These are phyloP conservation scores for Mycena citricolor DNA, from an alignment of 1,284 basidiomycete species.

Conservation along the genomic window DNA sequence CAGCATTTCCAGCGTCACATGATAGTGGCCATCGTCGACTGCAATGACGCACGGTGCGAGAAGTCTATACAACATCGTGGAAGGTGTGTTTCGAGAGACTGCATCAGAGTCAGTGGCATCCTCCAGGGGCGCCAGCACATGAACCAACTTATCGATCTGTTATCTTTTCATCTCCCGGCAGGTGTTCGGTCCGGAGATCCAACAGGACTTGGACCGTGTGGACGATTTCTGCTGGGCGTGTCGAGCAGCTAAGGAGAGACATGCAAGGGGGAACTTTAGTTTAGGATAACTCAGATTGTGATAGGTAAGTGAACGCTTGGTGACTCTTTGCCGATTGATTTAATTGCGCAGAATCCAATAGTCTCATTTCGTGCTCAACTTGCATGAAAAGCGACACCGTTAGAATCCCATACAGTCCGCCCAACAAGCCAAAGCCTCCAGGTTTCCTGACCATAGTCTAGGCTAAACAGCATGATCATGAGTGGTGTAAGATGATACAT, in stretches of 20 bases:
- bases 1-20: conserved; percentile 25
- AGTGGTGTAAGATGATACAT: too few species aligned
- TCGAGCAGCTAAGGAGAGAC: conserved; percentile 39
- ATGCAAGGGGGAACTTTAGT: conserved; percentile 9
- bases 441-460: too few species aligned
- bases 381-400: too few species aligned
- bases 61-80: conserved; percentile 59
- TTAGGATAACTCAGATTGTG: too few species aligned
- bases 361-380: too few species aligned
- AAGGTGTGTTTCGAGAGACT: conserved; percentile 48
- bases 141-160: not conserved
- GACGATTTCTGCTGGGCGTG: conserved; percentile 58
- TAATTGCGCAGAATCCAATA: too few species aligned
- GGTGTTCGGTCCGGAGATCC: conserved; percentile 55
- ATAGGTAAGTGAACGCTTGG: too few species aligned
- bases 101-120: conserved; percentile 47
- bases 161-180: conserved; percentile 28
- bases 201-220: conserved; percentile 53
- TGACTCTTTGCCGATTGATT: too few species aligned
- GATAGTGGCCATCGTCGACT: conserved; percentile 21
- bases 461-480: too few species aligned
- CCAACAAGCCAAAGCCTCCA: too few species aligned
- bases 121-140: conserved; percentile 4
- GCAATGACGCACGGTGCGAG: conserved; percentile 45
- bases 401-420: too few species aligned